These are phyloP conservation scores for Ogataea hybrid DNA, from an alignment of 1,139 yeast species.

Conservation along the genomic window DNA sequence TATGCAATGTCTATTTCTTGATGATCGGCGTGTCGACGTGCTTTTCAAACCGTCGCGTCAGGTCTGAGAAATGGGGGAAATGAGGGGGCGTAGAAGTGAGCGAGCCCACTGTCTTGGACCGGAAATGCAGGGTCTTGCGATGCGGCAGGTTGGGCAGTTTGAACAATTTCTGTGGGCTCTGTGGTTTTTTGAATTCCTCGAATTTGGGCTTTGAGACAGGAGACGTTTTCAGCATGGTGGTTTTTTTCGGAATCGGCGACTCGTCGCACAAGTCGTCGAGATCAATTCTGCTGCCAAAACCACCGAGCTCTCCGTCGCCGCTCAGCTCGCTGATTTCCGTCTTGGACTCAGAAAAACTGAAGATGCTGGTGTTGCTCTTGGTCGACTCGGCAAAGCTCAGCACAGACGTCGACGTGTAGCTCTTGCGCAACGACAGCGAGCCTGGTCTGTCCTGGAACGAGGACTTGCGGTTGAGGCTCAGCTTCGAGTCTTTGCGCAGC, in stretches of 20 bases:
- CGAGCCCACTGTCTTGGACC: constrained; percentile 29
- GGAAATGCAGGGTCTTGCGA: constrained; percentile 20
- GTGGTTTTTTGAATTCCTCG: constrained; percentile 1
- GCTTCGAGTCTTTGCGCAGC: constrained; percentile 59
- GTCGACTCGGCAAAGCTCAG: constrained; percentile 22
- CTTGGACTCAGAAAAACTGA: constrained; percentile 3
- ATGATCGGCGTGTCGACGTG: constrained; percentile 30
- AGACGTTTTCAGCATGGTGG: constrained; percentile 11
- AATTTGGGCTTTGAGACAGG: constrained; percentile 3
- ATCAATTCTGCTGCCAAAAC: constrained; percentile 20
- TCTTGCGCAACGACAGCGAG: constrained; percentile 13
- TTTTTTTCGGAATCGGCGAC: constrained; percentile 20
- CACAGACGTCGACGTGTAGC: constrained; percentile 17
- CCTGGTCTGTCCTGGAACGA: constrained; percentile 15
- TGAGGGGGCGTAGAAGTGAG: constrained; percentile 16
- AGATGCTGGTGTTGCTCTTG: constrained; percentile 11
- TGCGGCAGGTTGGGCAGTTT: constrained; percentile 23
- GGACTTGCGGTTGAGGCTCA: constrained; percentile 34
- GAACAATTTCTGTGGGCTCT: constrained; percentile 14
- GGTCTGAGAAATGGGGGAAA: constrained; percentile 13
- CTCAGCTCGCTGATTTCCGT: not conserved
- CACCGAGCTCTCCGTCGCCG: constrained; percentile 18
- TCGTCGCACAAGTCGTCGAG: constrained; percentile 26
- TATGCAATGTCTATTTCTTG: constrained; percentile 16
- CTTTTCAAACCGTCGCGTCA: constrained; percentile 19